Evolutionary conservation across 768 basidiomycete genomes (phyloP).

Genomic region (Leccinum longicurvipes): DNA sequence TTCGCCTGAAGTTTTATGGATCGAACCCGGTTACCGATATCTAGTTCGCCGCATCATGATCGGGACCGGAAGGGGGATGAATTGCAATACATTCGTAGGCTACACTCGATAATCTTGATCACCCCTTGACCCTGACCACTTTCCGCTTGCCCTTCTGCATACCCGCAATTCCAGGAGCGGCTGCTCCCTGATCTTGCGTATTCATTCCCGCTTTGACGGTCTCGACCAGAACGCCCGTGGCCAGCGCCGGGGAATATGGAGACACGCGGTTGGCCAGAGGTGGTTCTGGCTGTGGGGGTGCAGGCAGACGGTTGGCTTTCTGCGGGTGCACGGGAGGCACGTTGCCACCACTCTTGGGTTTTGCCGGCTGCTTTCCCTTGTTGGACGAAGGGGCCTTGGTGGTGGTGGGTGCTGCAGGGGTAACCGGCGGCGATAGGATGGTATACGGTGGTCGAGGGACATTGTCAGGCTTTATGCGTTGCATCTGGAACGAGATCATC

Average conservation of each 20-base stretch:
- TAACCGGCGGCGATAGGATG: slow-evolving; percentile 28
- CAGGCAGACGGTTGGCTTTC: slow-evolving; percentile 48
- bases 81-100: slow-evolving; percentile 21
- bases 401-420: slow-evolving; percentile 30
- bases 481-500: slow-evolving; percentile 70
- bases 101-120: neutral
- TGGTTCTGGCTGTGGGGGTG: slow-evolving; percentile 75
- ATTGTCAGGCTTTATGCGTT: slow-evolving; percentile 66
- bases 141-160: slow-evolving; percentile 75
- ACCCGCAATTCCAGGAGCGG: slow-evolving; percentile 28
- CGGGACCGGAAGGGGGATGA: too few relatives aligned
- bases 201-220: slow-evolving; percentile 86
- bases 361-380: slow-evolving; percentile 52
- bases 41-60: too few relatives aligned
- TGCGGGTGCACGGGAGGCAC: slow-evolving; percentile 25
- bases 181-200: slow-evolving; percentile 49
- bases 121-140: slow-evolving; percentile 71
- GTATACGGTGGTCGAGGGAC: slow-evolving; percentile 64
- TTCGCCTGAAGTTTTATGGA: too few relatives aligned
- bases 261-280: slow-evolving; percentile 72
- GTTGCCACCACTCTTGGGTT: slow-evolving; percentile 42
- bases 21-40: too few relatives aligned
- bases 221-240: slow-evolving; percentile 75
- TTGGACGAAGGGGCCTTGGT: slow-evolving; percentile 31
- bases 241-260: slow-evolving; percentile 74